Conservation (phyloP, 2,329 filamentous ascomycete species). For the Diplodia seriata region DNA sequence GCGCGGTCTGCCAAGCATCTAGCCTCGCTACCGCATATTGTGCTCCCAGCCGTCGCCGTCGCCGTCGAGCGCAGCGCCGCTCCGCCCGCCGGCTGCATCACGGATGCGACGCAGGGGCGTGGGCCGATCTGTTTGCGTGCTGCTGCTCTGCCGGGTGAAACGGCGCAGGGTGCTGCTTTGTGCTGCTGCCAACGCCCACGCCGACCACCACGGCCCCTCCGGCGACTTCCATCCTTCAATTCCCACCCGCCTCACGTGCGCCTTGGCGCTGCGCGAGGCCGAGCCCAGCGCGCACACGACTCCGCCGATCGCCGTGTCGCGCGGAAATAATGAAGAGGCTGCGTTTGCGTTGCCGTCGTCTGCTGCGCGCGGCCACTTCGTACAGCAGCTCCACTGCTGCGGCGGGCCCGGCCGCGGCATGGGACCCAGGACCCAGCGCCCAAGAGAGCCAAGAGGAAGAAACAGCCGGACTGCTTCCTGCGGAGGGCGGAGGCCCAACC, state of each 20-base stretch:
- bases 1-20: neutral
- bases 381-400: constrained; percentile 3
- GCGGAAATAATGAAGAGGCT: neutral
- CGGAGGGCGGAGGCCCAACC: neutral
- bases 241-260: constrained; percentile 14
- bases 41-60: neutral
- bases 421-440: constrained; percentile 4
- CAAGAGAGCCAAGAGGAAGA: constrained; percentile 17
- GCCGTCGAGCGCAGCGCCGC: neutral
- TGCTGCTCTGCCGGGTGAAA: constrained; percentile 9
- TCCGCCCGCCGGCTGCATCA: constrained; percentile 3
- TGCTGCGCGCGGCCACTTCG: neutral
- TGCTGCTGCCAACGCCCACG: constrained; percentile 5
- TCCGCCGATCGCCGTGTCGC: constrained; percentile 6
- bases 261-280: constrained; percentile 5
- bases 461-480: neutral
- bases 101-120: constrained; percentile 26
- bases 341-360: constrained; percentile 8
- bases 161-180: constrained; percentile 4
- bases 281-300: neutral
- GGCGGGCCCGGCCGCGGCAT: neutral
- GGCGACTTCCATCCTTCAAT: neutral
- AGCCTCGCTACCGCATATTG: neutral
- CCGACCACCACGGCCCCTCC: neutral
- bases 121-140: constrained; percentile 16